These are phyloP conservation scores for Nannochloropsis salina DNA, from an alignment of 108 stramenopile genomes.

Conservation along the genomic window DNA sequence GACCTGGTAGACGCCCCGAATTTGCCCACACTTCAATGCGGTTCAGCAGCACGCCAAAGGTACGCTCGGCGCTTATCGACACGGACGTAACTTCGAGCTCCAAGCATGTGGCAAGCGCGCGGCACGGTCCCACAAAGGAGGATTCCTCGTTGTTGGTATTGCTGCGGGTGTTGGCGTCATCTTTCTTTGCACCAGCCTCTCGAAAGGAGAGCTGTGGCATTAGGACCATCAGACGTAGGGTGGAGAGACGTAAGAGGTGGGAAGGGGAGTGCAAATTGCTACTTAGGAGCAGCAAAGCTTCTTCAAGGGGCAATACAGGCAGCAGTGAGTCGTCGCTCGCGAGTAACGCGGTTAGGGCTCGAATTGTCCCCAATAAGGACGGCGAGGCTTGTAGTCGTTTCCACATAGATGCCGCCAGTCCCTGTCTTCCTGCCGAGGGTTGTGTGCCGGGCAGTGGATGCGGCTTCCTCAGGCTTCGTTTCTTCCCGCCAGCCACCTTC, in stretches of 20 bases:
- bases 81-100: neutral
- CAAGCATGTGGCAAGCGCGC: neutral
- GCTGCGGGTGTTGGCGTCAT: neutral
- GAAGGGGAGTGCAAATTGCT: neutral
- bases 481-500: too few relatives aligned
- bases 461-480: neutral
- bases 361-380: neutral
- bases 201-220: neutral
- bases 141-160: neutral
- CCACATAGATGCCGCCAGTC: neutral
- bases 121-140: neutral
- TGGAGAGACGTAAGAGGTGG: constrained; percentile 9
- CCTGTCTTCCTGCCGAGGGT: neutral
- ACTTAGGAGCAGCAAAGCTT: neutral
- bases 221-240: neutral
- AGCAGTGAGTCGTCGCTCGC: neutral
- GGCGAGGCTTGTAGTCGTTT: neutral
- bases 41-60: neutral
- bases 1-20: neutral
- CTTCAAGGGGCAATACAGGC: neutral
- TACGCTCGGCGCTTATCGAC: neutral
- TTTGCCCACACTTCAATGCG: neutral
- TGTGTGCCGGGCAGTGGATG: neutral
- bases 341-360: neutral
- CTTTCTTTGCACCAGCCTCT: neutral